Base-by-base conservation (phyloP, 768 basidiomycete genomes). In the Leccinum subtestaceum region DNA sequence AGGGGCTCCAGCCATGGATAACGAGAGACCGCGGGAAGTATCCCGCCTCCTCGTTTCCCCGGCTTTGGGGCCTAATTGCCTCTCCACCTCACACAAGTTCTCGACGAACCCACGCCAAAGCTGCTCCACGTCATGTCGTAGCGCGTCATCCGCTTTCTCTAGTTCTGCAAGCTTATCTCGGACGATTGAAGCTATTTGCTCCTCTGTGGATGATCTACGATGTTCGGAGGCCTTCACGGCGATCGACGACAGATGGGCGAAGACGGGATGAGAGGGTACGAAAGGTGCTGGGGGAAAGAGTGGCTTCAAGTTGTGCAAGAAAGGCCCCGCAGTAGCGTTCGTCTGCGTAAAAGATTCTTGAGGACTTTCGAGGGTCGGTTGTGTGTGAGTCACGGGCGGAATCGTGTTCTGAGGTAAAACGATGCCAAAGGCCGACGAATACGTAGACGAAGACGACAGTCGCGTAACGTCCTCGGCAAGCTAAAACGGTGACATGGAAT, bases 261-360 rank as follows among this genome's bases (percentile, higher is more conserved):
- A 93, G 45, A 85, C 81, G 7, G 84, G 84, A 64, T 93, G 88
- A 17, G 86, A 84, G 7, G 91, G 86, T 0, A 87, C 82, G 72
- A 89, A 92, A 17, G 91, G 90, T 21, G 87, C 83, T 17, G 89
- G 89, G 27, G 85, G 83, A 69, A 91, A 88, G 40, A 92, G 73
- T 5, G 86, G 80, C 40, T 80, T 79, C 61, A 88, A 63, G 57
- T 78, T 72, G 40, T 83, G 80, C 47, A 92, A 75, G 69, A 80
- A 79, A 48, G 74, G 67, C 19, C 61, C 64, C 5, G 64, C 60
- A 17, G 74, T 66, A 29, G 54, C 7, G 46, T 11, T 55, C 29
- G 69, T 60, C 49, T 72, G 70, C 10, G 75, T 63, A 45, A 1
- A n/a, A 34, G 61, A 50, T 4, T 63, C 65, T 71, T 69, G 55